Conservation (phyloP, 1,139 yeast genomes). For the Taphrina deformans region DNA sequence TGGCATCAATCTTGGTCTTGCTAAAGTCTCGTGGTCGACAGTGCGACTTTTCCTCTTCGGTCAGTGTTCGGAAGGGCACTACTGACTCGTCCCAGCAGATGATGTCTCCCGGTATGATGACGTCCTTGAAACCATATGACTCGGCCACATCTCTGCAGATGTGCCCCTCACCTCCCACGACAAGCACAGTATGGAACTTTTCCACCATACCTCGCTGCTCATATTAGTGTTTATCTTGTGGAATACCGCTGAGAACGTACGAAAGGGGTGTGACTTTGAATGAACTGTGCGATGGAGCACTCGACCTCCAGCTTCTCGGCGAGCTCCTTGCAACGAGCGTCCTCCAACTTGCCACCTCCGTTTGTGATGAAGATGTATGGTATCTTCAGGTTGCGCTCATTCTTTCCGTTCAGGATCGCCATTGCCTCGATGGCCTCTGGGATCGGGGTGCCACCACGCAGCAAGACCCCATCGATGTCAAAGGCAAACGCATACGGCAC, state of each 20-base stretch:
- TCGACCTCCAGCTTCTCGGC: conserved; percentile 58
- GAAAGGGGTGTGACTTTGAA: conserved; percentile 87
- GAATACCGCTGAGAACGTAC: not conserved
- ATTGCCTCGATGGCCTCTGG: conserved; percentile 75
- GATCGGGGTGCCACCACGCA: conserved; percentile 75
- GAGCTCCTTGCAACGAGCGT: conserved; percentile 67
- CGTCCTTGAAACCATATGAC: conserved; percentile 67
- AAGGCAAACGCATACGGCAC: conserved; percentile 64
- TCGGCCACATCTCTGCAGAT: conserved; percentile 39
- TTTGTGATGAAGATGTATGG: conserved; percentile 85
- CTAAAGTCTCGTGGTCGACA: conserved; percentile 72
- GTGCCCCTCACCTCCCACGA: conserved; percentile 73
- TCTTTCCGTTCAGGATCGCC: conserved; percentile 68
- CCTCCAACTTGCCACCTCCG: conserved; percentile 85
- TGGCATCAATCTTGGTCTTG: conserved; percentile 65
- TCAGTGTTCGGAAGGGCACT: conserved; percentile 70
- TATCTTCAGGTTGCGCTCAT: conserved; percentile 74
- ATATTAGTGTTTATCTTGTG: not conserved
- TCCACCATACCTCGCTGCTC: conserved; percentile 65
- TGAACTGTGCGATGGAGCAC: conserved; percentile 72
- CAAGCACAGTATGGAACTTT: conserved; percentile 67
- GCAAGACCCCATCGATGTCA: conserved; percentile 82
- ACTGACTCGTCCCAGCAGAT: conserved; percentile 59
- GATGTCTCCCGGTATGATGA: conserved; percentile 73
- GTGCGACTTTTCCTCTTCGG: conserved; percentile 52